Base-by-base conservation (phyloP, 441 rosid genomes). In the Populus tomentosa region DNA sequence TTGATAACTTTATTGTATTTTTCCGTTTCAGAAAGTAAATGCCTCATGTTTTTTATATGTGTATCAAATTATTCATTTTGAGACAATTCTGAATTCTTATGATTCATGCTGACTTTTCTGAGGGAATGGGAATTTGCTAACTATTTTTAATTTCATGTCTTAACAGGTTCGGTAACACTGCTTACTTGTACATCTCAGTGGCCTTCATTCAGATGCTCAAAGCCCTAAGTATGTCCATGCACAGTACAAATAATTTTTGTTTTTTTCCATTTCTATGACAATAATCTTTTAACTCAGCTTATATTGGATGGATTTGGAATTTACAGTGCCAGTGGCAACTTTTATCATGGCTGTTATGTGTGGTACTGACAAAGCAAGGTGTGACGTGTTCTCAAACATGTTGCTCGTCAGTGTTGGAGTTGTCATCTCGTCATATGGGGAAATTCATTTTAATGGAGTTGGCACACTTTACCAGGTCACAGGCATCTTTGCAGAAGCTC, bases 131-230 rank as follows among this genome's bases (percentile, higher is more conserved):
- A 26, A 61, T 10, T 13, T 71, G 33, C 26, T 78, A 68, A 67
- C 67, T 50, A 38, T 66, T 78, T 72, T 74, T 69, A 56, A 28
- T 71, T 61, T 68, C 73, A 63, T 69, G 59, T 73, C 53, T 64
- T 64, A 75, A 65, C 93, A 95, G 98, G 98, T 95, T 95, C 87
- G 99, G 99, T 56, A 95, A 94, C 84, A 95, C 99, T 77, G 98
- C 99, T 64, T 95, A 95, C 79, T 88, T 95, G 84, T 92, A 90
- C 85, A 96, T 94, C 71, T 96, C 97, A 11, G 98, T 94, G 79
- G 99, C 99, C 85, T 95, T 95, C 84, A 95, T 94, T 82, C 99
- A 95, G 91, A 96, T 96, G 99, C 98, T 96, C 62, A 96, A 96
- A 87, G 99, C 99, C 79, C 81, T 96, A 80, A 96, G 99, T 96